Conservation (phyloP, 768 basidiomycete species). For the Cyclocybe cylindracea region DNA sequence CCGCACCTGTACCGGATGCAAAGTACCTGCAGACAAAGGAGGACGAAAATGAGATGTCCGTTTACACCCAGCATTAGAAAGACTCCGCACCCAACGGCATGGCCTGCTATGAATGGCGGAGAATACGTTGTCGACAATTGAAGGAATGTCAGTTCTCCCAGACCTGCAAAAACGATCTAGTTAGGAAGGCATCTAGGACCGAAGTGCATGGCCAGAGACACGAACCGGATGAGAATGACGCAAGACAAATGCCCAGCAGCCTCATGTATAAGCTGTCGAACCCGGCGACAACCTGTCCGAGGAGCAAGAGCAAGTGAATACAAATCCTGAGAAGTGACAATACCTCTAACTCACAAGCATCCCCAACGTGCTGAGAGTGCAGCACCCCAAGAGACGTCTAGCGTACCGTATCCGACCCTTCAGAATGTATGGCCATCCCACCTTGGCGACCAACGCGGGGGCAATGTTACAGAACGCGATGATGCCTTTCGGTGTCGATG, state of each 20-base stretch:
- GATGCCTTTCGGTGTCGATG: constrained; percentile 90
- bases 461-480: constrained; percentile 95
- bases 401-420: constrained; percentile 85
- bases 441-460: constrained; percentile 82
- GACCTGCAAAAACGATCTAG: constrained; percentile 44
- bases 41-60: not conserved
- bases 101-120: constrained; percentile 68
- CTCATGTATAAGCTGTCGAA: constrained; percentile 68
- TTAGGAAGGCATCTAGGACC: not conserved
- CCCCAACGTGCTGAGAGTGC: constrained; percentile 71
- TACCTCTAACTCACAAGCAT: constrained; percentile 70
- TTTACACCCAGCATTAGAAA: not conserved
- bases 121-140: constrained; percentile 87
- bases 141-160: constrained; percentile 93
- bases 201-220: not conserved
- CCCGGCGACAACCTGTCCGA: constrained; percentile 68
- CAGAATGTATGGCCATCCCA: constrained; percentile 89
- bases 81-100: constrained; percentile 71
- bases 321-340: not conserved
- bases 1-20: constrained; percentile 91
- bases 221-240: constrained; percentile 84
- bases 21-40: constrained; percentile 62
- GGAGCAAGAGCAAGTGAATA: not conserved
- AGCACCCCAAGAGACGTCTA: constrained; percentile 74
- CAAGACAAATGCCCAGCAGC: constrained; percentile 55